These are phyloP conservation scores for Dictyostelium purpureum DNA, from an alignment of 78 protist species.

Conservation along the genomic window DNA sequence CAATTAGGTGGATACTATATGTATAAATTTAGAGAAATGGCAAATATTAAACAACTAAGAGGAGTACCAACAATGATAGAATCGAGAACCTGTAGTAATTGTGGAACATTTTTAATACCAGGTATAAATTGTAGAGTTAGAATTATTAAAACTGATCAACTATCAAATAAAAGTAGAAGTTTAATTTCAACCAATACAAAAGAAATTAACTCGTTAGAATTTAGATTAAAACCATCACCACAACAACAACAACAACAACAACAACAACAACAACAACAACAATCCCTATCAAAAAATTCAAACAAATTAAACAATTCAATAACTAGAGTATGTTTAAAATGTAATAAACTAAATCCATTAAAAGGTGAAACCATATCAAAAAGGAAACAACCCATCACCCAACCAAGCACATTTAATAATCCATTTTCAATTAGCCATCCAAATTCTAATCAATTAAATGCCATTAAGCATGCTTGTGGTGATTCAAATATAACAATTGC, in stretches of 20 bases:
- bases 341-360: not conserved
- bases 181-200: not conserved
- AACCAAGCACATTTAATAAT: no score
- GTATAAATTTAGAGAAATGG: slow-evolving; percentile 17
- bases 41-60: not conserved
- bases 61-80: not conserved
- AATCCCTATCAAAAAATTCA: not conserved
- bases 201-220: slow-evolving; percentile 3
- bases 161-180: not conserved
- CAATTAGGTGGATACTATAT: slow-evolving; percentile 12
- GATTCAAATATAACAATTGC: no score
- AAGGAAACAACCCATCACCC: no score
- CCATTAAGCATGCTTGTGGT: no score
- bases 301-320: not conserved
- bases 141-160: not conserved
- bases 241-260: not conserved
- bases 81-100: slow-evolving; percentile 22
- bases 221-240: not conserved
- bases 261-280: not conserved
- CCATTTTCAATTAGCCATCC: no score
- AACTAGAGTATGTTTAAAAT: not conserved
- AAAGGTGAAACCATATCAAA: not conserved
- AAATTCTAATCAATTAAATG: no score
- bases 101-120: slow-evolving; percentile 32
- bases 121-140: slow-evolving; percentile 55